Evolutionary conservation across 371 early-diverging fungal species (phyloP).

Genomic region (Mucor sp.): DNA sequence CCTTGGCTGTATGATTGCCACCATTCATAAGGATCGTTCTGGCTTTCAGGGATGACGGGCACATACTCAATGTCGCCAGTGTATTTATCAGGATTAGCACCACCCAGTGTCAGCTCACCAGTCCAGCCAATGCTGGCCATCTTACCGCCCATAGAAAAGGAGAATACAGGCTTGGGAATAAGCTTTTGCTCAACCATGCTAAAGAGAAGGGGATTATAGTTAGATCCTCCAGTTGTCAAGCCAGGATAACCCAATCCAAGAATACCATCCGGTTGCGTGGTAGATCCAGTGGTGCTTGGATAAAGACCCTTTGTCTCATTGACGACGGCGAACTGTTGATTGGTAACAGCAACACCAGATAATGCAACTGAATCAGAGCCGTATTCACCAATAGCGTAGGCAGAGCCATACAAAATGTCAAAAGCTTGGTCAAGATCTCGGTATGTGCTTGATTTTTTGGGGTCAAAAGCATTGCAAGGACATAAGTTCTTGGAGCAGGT

Average conservation of each 20-base stretch:
- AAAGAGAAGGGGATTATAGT: conserved; percentile 27
- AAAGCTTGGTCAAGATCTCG: conserved; percentile 5
- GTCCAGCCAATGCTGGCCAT: conserved; percentile 4
- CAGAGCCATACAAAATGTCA: conserved; percentile 15
- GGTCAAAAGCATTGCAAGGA: conserved; percentile 3
- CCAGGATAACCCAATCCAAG: conserved; percentile 33
- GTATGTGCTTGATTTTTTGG: conserved; percentile 15
- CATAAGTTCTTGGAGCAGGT: conserved; percentile 9
- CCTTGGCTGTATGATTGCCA: conserved; percentile 31
- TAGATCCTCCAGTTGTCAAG: conserved; percentile 15
- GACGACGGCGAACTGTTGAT: conserved; percentile 31
- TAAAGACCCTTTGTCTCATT: conserved; percentile 12
- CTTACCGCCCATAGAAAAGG: conserved; percentile 22
- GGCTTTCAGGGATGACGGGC: conserved; percentile 19
- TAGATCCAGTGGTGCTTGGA: conserved; percentile 6
- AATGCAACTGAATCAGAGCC: conserved; percentile 58
- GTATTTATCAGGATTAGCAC: conserved; percentile 20
- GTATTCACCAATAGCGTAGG: conserved; percentile 21
- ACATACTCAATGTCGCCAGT: conserved; percentile 24
- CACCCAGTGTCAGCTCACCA: conserved; percentile 37
- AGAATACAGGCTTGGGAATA: conserved; percentile 30
- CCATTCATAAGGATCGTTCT: background rate
- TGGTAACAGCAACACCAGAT: conserved; percentile 19
- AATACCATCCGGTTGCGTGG: conserved; percentile 31
- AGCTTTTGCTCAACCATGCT: conserved; percentile 15